Base-by-base conservation (phyloP, 2,329 filamentous ascomycete species). In the Fusarium vanettenii region DNA sequence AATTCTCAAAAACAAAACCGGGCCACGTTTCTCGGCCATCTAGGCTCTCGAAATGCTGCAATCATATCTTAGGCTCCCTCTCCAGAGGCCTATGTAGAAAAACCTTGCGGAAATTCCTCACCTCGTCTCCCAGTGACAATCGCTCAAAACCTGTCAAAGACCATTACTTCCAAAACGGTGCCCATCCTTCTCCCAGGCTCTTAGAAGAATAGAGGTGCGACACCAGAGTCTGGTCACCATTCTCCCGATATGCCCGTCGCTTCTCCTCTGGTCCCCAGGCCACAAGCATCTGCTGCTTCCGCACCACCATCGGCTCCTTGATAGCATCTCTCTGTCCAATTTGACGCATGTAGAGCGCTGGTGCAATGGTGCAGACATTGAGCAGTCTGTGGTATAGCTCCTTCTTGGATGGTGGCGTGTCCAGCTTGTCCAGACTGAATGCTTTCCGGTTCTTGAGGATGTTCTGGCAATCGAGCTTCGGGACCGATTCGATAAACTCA, bases 221-320 rank as follows among this genome's bases (percentile, higher is more conserved):
- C 35, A 82, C 50, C 27, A 84, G 69, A 1, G 82, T 80, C 61
- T 75, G 76, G 22, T 83, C 79, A 2, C 79, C 79, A 4, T 73
- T 70, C 3, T 78, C 73, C 11, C 70, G 48, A 60, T 82, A 84
- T 45, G 66, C 67, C 2, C 76, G 74, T 18, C 78, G 76, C 76
- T 81, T 80, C 64, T 83, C 82, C 25, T 79, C 75, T 3, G 75
- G n/a, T 0, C 82, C 81, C 82, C 82, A 86, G 5, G 82, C 84
- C 16, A 85, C 82, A 18, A 85, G 72, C 69, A 84, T 77, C 64
- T 81, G 80, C 71, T 86, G 84, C 70, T 80, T 82, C 29, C 80
- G 79, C n/a, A 85, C 78, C 10, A 83, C 67, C 10, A 70, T 75
- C 0, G 82, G 80, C 59, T 81, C 80, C 66, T 80, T 80, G 65